Conservation (phyloP, 2,329 filamentous ascomycete genomes). For the Orbilia blumenaviensis region DNA sequence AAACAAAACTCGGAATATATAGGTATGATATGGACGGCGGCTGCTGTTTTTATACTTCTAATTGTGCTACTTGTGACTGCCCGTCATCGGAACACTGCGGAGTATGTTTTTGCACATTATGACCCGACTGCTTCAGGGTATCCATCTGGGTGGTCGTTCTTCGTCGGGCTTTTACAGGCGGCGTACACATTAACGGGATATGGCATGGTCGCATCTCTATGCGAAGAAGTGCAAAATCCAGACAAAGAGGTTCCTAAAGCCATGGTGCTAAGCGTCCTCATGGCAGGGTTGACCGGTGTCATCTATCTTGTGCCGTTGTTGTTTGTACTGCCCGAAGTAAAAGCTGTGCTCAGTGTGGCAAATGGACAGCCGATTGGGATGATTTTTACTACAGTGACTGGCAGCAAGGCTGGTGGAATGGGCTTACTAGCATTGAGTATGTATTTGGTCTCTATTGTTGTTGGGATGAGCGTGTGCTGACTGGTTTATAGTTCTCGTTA, state of each 20-base stretch:
- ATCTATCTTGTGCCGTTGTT: slow-evolving; percentile 77
- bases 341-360: slow-evolving; percentile 71
- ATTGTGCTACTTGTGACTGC: slow-evolving; percentile 70
- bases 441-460: background rate
- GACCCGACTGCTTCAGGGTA: slow-evolving; percentile 73
- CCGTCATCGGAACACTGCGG: slow-evolving; percentile 67
- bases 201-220: slow-evolving; percentile 77
- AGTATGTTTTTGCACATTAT: slow-evolving; percentile 75
- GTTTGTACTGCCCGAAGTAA: slow-evolving; percentile 76
- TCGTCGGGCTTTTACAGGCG: slow-evolving; percentile 72
- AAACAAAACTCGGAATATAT: background rate
- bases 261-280: slow-evolving; percentile 74
- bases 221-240: slow-evolving; percentile 75
- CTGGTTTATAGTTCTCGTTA: slow-evolving; percentile 68
- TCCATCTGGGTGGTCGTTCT: slow-evolving; percentile 76
- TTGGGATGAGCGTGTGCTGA: background rate
- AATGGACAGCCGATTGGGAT: slow-evolving; percentile 77
- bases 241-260: slow-evolving; percentile 75
- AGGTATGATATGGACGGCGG: slow-evolving; percentile 68
- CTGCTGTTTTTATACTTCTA: slow-evolving; percentile 67
- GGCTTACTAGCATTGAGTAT: slow-evolving; percentile 74
- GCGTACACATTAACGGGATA: slow-evolving; percentile 72
- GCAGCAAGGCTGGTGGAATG: slow-evolving; percentile 76
- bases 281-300: slow-evolving; percentile 72
- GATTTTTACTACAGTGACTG: slow-evolving; percentile 78